Percentiles rank a stretch among this genome's conserved stretches.
Conservation (phyloP, 352 stramenopile genomes). For the Phytophthora pistaciae region DNA sequence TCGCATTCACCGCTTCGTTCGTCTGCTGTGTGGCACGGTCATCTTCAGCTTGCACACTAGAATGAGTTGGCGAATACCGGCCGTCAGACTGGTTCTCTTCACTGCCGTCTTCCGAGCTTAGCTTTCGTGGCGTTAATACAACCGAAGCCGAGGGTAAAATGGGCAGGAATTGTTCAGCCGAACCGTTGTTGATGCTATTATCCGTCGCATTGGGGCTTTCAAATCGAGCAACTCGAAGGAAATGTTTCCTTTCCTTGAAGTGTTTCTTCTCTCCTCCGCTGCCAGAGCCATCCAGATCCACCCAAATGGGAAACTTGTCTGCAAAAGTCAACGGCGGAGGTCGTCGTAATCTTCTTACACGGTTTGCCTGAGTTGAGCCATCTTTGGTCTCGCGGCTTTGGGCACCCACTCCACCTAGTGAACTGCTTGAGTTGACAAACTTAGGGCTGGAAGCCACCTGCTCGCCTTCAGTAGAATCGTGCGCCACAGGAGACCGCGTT, state of each 20-base stretch:
- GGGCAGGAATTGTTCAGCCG: conserved; percentile 3
- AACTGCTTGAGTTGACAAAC: neutral
- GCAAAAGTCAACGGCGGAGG: conserved; percentile 25
- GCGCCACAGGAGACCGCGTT: conserved; percentile 18
- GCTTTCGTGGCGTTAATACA: neutral
- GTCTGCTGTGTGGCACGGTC: neutral
- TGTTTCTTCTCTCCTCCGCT: neutral
- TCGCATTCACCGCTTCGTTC: conserved; percentile 11
- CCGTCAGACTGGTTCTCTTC: conserved; percentile 33
- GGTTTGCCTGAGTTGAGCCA: conserved; percentile 1
- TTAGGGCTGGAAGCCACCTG: neutral
- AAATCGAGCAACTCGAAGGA: conserved; percentile 46
- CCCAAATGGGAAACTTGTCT: conserved; percentile 48
- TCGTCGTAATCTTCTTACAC: conserved; percentile 6
- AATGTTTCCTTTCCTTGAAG: conserved; percentile 34
- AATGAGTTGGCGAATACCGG: conserved; percentile 3
- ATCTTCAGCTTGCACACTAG: conserved; percentile 12
- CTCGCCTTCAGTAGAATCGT: conserved; percentile 3
- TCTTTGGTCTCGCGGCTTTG: conserved; percentile 24
- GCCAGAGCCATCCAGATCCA: conserved; percentile 33
- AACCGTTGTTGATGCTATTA: conserved; percentile 12
- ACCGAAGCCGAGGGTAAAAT: neutral
- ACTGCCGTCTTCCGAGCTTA: conserved; percentile 14
- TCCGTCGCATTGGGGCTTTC: neutral
- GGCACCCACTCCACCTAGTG: conserved; percentile 16